These are phyloP conservation scores for Penicillium sp. DNA, from an alignment of 2,329 filamentous ascomycete genomes.

Conservation along the genomic window DNA sequence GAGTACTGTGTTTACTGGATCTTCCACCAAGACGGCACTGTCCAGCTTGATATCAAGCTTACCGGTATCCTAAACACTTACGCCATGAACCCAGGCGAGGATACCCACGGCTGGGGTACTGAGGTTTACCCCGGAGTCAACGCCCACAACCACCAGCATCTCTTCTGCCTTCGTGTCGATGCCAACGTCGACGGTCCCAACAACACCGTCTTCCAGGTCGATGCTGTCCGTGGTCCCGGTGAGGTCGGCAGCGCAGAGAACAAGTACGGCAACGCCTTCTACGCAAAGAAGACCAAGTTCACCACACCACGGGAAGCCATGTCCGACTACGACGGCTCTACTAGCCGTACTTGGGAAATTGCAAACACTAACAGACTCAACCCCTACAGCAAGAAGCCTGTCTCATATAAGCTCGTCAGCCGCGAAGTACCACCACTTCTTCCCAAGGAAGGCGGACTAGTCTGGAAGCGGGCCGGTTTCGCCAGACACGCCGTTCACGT, in stretches of 20 bases:
- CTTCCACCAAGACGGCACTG: constrained; percentile 88
- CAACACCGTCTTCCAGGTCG: constrained; percentile 85
- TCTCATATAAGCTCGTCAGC: constrained; percentile 87
- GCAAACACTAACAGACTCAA: constrained; percentile 83
- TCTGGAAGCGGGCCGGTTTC: constrained; percentile 90
- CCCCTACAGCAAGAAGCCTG: constrained; percentile 82
- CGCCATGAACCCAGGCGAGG: constrained; percentile 76
- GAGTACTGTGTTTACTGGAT: constrained; percentile 90
- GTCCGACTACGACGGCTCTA: constrained; percentile 81
- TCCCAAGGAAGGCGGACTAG: constrained; percentile 78
- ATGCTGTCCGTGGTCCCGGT: constrained; percentile 72
- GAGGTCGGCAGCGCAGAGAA: constrained; percentile 83
- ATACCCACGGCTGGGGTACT: constrained; percentile 85
- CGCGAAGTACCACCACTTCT: constrained; percentile 79
- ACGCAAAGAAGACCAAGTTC: constrained; percentile 80
- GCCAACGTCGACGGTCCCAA: constrained; percentile 83
- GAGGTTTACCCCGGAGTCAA: constrained; percentile 91
- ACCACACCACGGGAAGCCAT: constrained; percentile 69
- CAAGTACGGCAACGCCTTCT: constrained; percentile 88
- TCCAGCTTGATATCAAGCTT: constrained; percentile 89
- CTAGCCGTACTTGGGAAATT: constrained; percentile 88
- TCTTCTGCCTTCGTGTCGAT: constrained; percentile 89
- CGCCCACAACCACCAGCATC: constrained; percentile 93
- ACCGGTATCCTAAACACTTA: constrained; percentile 95
- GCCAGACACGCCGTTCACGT: constrained; percentile 86